A percentile compares a stretch with the other conserved stretches of the same genome.
phyloP scores from a whole-genome alignment of 768 basidiomycete genomes.

The Lyophyllum semitale region DNA sequence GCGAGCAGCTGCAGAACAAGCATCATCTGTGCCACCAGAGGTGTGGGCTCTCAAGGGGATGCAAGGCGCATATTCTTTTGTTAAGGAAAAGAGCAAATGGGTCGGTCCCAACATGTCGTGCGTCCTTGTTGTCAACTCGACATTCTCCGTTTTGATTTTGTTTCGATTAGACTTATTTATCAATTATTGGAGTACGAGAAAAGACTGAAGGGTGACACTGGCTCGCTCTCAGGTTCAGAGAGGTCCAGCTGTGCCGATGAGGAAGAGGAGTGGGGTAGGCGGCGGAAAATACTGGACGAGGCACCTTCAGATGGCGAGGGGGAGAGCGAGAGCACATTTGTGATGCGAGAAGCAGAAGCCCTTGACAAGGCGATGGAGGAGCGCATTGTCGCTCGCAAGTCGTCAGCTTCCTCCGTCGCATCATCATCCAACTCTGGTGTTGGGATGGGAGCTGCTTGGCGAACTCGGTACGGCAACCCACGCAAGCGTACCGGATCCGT shows the following conservation, averaged over 20 bases:
- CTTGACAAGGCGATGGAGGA: constrained; percentile 90
- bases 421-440: constrained; percentile 57
- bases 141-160: constrained; percentile 15
- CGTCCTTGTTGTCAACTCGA: constrained; percentile 35
- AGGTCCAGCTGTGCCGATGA: constrained; percentile 60
- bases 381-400: constrained; percentile 73
- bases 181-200: constrained; percentile 92
- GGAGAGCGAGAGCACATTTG: constrained; percentile 54
- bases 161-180: constrained; percentile 75
- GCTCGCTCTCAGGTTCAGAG: constrained; percentile 56
- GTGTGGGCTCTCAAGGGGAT: constrained; percentile 82
- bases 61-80: constrained; percentile 88
- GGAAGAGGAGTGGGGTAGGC: constrained; percentile 82
- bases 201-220: constrained; percentile 51
- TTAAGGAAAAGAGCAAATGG: constrained; percentile 86
- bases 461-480: constrained; percentile 54
- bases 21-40: constrained; percentile 67
- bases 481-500: constrained; percentile 76
- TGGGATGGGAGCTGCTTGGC: constrained; percentile 71
- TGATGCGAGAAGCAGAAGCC: constrained; percentile 78
- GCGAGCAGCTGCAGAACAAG: constrained; percentile 79
- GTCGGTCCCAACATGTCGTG: constrained; percentile 95
- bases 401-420: constrained; percentile 63
- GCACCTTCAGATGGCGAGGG: constrained; percentile 49
- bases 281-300: constrained; percentile 62